Evolutionary conservation across 495 filamentous ascomycete species (phyloP), one percentile per base, ranked within the genome.

Genomic region (Margaritispora aquatica): DNA sequence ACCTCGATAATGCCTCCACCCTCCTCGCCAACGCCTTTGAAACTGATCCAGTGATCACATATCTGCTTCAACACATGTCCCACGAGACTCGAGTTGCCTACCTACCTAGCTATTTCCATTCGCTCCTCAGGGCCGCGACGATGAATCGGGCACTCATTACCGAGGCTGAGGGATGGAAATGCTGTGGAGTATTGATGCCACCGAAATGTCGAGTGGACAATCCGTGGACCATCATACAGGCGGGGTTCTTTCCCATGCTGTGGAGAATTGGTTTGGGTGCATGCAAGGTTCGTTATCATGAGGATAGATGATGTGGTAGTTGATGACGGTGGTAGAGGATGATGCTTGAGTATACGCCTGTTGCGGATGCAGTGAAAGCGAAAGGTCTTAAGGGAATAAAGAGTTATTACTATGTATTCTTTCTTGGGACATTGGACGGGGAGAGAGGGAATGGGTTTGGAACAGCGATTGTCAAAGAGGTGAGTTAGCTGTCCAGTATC

Each of bases 331-430:
- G 24, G 20, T 19, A 54, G 52, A 19, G 27, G 21, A 54, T 54
- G 52, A 7, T 54, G 17, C 11, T 23, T 8, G 52, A 54, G 17
- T 54, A 20, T 22, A 15, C 10, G 10, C 52, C 52, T 21, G 4
- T 54, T 21, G 24, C 52, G 11, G 52, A 54, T 17, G 52, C 52
- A 17, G 13, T 9, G 3, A 54, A 54, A 17, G 31, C 15, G 5
- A 19, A 29, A n/a, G 26, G 21, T 41, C 21, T 54, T 7, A 41
- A 41, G 3, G 47, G 47, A 5, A 22, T 8, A 24, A 50, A 23
- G 5, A 51, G 38, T 36, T 57, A 53, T 47, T 57, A 60, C 53
- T 64, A 64, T 49, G 54, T 64, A 1, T 64, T 60, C 24, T 59
- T 60, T 47, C 17, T 50, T 8, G 57, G 24, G 2, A 64, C 62